Conservation (phyloP, 306 rosid genomes). For the Sophora flavescens region DNA sequence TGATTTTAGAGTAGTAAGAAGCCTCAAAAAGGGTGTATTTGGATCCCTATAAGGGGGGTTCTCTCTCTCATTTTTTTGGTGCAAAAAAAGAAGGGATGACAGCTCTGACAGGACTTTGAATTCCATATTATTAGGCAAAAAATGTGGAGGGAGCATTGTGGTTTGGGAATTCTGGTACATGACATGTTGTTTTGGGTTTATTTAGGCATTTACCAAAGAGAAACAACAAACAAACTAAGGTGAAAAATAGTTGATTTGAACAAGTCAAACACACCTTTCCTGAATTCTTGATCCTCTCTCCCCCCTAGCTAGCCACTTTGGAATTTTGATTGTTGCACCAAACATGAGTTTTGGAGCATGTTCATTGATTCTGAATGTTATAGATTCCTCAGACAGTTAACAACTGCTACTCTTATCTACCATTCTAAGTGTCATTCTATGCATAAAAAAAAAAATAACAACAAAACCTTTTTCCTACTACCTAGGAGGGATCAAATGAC, state of each 20-base stretch:
- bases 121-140: slow-evolving; percentile 44
- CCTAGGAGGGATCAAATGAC: neutral
- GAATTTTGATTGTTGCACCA: slow-evolving; percentile 5
- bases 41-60: slow-evolving; percentile 45
- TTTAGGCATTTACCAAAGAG: slow-evolving; percentile 38
- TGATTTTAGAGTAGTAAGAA: slow-evolving; percentile 41
- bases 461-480: neutral
- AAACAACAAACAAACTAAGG: neutral
- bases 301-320: neutral
- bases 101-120: slow-evolving; percentile 13
- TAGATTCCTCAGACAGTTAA: neutral
- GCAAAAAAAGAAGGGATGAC: slow-evolving; percentile 33
- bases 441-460: slow-evolving; percentile 13
- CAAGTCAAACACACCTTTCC: slow-evolving; percentile 44
- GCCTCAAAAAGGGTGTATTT: slow-evolving; percentile 39
- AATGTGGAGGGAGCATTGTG: slow-evolving; percentile 34
- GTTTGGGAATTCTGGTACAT: slow-evolving; percentile 27
- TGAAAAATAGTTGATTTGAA: slow-evolving; percentile 49
- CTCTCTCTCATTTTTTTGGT: slow-evolving; percentile 31
- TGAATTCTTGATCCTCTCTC: neutral
- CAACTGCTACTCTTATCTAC: neutral
- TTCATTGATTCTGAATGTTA: neutral
- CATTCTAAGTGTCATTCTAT: neutral
- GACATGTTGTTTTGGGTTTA: slow-evolving; percentile 28
- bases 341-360: neutral